Base-by-base conservation (phyloP, 495 filamentous ascomycete genomes). In the Amniculicola lignicola region DNA sequence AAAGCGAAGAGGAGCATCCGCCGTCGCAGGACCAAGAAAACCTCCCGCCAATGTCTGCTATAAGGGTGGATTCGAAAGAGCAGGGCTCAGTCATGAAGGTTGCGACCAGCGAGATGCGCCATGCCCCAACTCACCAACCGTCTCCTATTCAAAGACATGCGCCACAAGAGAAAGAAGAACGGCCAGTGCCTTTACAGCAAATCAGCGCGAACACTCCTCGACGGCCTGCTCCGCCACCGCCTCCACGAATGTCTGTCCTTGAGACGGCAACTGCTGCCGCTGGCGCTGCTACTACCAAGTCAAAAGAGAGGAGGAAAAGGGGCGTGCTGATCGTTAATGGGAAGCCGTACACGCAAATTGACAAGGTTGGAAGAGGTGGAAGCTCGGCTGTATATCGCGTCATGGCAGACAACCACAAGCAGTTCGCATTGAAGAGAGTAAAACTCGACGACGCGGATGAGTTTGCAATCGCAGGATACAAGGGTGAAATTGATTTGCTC, bases 341-440 rank as follows among this genome's bases (percentile, higher is more conserved):
- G 66, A 94, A 93, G 66, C 81, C 81, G 16, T 98, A 95, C 66
- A 90, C 87, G 14, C 81, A 89, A 19, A 78, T 97, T 48, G 92
- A 95, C 66, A 87, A 84, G 50, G 86, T 98, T 48, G 93, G 94
- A 2, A 84, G 89, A 36, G 93, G 93, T 51, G 93, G 93, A 19
- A 95, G 88, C 55, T 87, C 87, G 25, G 87, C 91, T 60, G 93
- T 98, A 0, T 98, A 96, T 67, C 87, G 91, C 36, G 93, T 98
- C 5, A 94, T 95, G 79, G 92, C 93, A 0, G 94, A 97, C 64
- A 97, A 93, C 67, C 89, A 84, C 57, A 94, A 90, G 70, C 87
- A 93, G 66, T 89, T 96, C 64, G 93, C 93, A 1, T 72, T 98
- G 50, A 98, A 98, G 72, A 79, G 89, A 37, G 93, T 97, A 3